Base-by-base conservation (phyloP, 192 early-diverging fungal genomes). In the Chytriomyces sp. region DNA sequence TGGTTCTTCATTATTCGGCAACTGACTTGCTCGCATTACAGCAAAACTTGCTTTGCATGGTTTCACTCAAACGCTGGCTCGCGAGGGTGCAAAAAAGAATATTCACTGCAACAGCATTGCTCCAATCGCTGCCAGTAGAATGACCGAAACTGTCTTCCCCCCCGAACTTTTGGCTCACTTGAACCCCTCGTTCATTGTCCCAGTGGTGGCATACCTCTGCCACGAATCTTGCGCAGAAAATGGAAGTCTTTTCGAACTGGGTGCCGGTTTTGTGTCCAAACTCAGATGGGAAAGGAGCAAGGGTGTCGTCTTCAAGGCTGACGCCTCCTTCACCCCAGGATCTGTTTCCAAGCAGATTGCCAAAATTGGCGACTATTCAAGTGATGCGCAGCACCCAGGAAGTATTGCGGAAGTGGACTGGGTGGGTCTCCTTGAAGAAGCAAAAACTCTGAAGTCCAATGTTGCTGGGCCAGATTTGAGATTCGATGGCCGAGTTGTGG, bases 161-260 rank as follows among this genome's bases (percentile, higher is more conserved):
- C 93, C 94, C 43, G 97, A 99, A 69, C 92, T 98, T 81, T 91
- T 97, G 67, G 95, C 94, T 61, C 92, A 94, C 62, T 89, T 99
- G 70, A 98, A 99, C 86, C 96, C 97, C 64, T 95, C 97, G 46
- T 98, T 94, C 81, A 94, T 98, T 62, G 95, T 96, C 5, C 96
- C 97, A 64, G 85, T 99, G 18, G 93, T 99, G 63, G 96, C 90
- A 7, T 98, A 91, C 78, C 89, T 99, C 50, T 91, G 87, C 49
- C 96, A 98, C 84, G 93, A 94, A 69, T 83, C 89, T 28, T 88
- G 86, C 53, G 83, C 84, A 43, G 91, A 93, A 71, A 94, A 90
- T 61, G 96, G 96, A 62, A 86, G 92, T 72, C 85, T 96, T 76
- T 99, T 98, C 85, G 96, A 99, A 87, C 94, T 98, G 50, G 96